Evolutionary conservation across 208 protist species (phyloP), one percentile per base, ranked within the genome.

Genomic region (Leishmania tarentolae): DNA sequence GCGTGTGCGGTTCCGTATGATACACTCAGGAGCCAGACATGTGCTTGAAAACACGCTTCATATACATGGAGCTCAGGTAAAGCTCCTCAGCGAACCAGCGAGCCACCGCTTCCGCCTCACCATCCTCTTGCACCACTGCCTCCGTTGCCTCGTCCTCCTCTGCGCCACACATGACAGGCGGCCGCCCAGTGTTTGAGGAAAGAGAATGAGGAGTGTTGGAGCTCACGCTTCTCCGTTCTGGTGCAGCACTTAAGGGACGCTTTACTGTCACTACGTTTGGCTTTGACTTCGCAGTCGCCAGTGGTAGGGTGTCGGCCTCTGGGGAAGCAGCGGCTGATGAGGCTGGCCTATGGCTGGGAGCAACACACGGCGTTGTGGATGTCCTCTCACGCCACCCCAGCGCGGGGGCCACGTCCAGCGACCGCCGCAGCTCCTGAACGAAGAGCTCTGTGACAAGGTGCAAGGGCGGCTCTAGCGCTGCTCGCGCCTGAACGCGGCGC

Each of bases 401-500:
- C 2, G 42, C 17, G 0, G 81, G 81, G 13, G 81, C 71, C 40
- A 77, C 17, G 11, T 21, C 15, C 46, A 85, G 53, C 2, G 81
- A 76, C 8, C 66, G 70, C 31, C 81, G 69, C 46, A 83, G 61
- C 77, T 84, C 80, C 72, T 78, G 74, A 9, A 79, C 83, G 66
- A 94, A 93, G n/a, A 84, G 79, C 13, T 80, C 80, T 1, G 90
- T 91, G 59, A 90, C 83, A 47, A 92, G 70, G 76, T 92, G 74
- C 63, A 83, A 65, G 1, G 86, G 76, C 17, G 92, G 92, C 69
- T 90, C 84, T 47, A 95, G 76, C 9, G 89, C 88, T 19, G 90
- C 92, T 4, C 84, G 76, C 8, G 88, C 89, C 50, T 85, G 84
- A 8, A 91, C 89, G 40, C 90, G 90, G 1, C 92, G 90, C 88